Percentiles rank a stretch among this genome's conserved stretches.
These are phyloP conservation scores for Magnaporthiopsis incrustans DNA, from an alignment of 2,329 filamentous ascomycete genomes.

Conservation along the genomic window DNA sequence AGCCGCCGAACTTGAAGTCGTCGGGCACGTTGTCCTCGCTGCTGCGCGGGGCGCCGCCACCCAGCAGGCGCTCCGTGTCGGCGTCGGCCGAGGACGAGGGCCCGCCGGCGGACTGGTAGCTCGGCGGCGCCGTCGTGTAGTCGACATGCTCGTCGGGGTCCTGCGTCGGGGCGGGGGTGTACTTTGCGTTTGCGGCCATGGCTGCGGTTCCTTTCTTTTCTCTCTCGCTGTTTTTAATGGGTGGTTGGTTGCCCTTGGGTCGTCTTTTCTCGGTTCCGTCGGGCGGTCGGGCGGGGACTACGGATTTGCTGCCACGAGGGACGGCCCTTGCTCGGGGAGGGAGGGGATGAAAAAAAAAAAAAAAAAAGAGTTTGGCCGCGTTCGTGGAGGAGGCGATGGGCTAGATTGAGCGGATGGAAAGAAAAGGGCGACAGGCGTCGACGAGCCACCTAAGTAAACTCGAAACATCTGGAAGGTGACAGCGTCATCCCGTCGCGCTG, in stretches of 20 bases:
- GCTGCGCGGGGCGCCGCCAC: slow-evolving; percentile 56
- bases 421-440: background rate
- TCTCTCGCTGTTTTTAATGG: background rate
- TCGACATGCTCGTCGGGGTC: slow-evolving; percentile 65
- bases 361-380: no score
- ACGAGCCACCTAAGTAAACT: background rate
- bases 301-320: no score
- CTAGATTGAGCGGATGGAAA: background rate
- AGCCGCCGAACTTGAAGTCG: slow-evolving; percentile 98
- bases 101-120: slow-evolving; percentile 53
- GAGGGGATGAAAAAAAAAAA: no score
- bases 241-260: background rate
- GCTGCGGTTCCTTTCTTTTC: background rate
- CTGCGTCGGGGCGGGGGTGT: slow-evolving; percentile 72
- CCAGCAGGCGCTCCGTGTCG: slow-evolving; percentile 49
- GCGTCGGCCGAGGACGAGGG: slow-evolving; percentile 35
- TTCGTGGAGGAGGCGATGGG: background rate
- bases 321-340: no score
- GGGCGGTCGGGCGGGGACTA: background rate
- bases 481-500: background rate
- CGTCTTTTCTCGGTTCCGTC: background rate
- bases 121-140: slow-evolving; percentile 74
- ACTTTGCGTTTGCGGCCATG: slow-evolving; percentile 59
- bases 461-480: background rate
- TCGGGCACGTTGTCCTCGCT: slow-evolving; percentile 91